phyloP scores from a whole-genome alignment of 1,139 yeast species.

The Yamadazyma trypodendri region DNA sequence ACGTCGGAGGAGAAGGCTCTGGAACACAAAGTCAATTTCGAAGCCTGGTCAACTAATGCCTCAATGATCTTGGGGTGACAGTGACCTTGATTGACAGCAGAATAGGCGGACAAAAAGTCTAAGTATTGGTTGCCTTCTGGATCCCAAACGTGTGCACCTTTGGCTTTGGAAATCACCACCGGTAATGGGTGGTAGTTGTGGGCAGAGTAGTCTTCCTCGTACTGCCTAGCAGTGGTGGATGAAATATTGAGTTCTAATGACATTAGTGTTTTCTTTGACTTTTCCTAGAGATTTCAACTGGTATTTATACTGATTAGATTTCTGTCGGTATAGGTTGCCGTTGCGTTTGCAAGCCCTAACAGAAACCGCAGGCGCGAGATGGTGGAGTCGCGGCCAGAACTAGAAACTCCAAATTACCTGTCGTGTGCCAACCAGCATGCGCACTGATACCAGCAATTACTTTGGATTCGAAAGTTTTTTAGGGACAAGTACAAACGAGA shows the following conservation, averaged over 20 bases:
- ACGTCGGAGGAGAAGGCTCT: conserved; percentile 92
- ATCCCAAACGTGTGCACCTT: conserved; percentile 96
- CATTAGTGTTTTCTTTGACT: conserved; percentile 1
- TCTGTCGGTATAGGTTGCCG: conserved; percentile 4
- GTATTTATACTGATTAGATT: conserved; percentile 3
- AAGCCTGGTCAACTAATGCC: conserved; percentile 88
- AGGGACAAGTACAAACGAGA: too few species aligned
- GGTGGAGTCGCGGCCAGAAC: neutral
- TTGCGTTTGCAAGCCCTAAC: conserved; percentile 2
- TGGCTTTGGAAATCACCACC: conserved; percentile 83
- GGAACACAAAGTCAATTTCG: conserved; percentile 78
- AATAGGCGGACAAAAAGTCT: conserved; percentile 89
- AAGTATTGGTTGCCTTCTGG: conserved; percentile 90
- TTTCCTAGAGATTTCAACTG: neutral
- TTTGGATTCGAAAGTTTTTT: too few species aligned
- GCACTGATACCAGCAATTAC: too few species aligned
- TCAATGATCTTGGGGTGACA: conserved; percentile 90
- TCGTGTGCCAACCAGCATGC: neutral
- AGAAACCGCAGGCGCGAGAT: conserved; percentile 6
- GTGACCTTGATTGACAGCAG: conserved; percentile 98
- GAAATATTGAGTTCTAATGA: conserved; percentile 37
- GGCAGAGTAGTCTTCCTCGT: conserved; percentile 83
- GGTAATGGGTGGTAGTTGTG: conserved; percentile 98
- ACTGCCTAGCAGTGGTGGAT: conserved; percentile 62
- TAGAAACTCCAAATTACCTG: too few species aligned